Evolutionary conservation across 2,329 filamentous ascomycete genomes (phyloP).

Genomic region (Diaporthe eres): DNA sequence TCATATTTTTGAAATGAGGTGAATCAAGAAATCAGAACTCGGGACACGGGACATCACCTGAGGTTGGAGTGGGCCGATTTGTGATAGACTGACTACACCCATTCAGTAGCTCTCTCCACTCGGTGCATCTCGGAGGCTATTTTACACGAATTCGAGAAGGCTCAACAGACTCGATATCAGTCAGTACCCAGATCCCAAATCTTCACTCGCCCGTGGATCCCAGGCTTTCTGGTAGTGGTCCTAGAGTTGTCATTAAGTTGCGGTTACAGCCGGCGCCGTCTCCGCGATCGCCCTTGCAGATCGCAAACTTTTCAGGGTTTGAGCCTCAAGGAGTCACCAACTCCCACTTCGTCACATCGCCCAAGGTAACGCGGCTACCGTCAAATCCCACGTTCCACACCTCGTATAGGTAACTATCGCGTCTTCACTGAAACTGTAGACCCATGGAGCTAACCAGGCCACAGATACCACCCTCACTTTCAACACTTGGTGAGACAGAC

Average conservation of each 20-base stretch:
- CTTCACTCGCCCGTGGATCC: background rate
- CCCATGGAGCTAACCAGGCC: background rate
- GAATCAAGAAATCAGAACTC: background rate
- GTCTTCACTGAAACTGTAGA: background rate
- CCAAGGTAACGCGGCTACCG: background rate
- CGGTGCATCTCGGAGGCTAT: background rate
- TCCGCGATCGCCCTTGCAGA: conserved; percentile 40
- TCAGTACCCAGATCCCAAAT: background rate
- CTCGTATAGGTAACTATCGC: background rate
- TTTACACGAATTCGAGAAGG: background rate
- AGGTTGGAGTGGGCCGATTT: background rate
- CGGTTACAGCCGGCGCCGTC: conserved; percentile 34
- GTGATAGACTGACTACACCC: background rate
- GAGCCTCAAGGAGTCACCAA: conserved; percentile 6
- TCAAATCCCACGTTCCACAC: background rate
- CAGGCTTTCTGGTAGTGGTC: background rate
- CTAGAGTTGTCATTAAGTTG: background rate
- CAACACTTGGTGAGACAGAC: background rate
- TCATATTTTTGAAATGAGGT: background rate
- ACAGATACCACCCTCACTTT: background rate
- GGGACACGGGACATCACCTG: background rate
- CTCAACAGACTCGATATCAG: background rate
- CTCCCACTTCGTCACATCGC: background rate
- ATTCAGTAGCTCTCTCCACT: background rate
- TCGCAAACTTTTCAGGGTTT: conserved; percentile 39